These are phyloP conservation scores for Fusarium sp. DNA, from an alignment of 2,329 filamentous ascomycete species.

Conservation along the genomic window DNA sequence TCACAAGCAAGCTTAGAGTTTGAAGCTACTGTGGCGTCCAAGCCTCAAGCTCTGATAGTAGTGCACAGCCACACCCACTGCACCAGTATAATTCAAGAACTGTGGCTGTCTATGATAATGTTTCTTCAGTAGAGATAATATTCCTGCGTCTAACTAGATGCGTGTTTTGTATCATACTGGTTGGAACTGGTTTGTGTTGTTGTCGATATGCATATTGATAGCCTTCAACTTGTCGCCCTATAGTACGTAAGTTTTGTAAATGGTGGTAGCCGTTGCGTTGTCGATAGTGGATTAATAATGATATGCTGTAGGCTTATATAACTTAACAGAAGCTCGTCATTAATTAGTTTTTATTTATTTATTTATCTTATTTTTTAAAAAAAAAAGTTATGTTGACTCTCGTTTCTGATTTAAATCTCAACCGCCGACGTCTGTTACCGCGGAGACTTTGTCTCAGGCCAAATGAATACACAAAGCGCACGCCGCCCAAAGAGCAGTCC, in stretches of 20 bases:
- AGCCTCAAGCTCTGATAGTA: conserved; percentile 11
- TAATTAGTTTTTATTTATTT: not conserved
- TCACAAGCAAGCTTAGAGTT: conserved; percentile 12
- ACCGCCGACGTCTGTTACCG: not conserved
- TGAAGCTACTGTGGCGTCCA: conserved; percentile 23
- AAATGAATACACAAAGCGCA: not conserved
- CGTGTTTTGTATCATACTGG: not conserved
- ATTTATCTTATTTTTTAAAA: too few species aligned
- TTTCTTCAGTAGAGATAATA: not conserved
- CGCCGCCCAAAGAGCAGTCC: not conserved
- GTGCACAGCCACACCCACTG: conserved; percentile 22
- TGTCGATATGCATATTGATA: not conserved
- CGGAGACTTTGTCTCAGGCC: not conserved
- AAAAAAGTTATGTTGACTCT: not conserved
- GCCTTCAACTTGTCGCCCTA: not conserved
- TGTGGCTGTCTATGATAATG: not conserved
- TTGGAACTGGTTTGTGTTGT: not conserved
- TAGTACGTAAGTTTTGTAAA: not conserved
- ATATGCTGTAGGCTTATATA: not conserved
- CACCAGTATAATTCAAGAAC: not conserved
- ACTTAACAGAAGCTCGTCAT: too few species aligned
- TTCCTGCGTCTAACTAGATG: not conserved
- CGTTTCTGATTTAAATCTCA: not conserved
- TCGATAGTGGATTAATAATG: not conserved
- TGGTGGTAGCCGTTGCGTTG: not conserved